phyloP scores from a whole-genome alignment of 345 rosid genomes.

The Draba incana region DNA sequence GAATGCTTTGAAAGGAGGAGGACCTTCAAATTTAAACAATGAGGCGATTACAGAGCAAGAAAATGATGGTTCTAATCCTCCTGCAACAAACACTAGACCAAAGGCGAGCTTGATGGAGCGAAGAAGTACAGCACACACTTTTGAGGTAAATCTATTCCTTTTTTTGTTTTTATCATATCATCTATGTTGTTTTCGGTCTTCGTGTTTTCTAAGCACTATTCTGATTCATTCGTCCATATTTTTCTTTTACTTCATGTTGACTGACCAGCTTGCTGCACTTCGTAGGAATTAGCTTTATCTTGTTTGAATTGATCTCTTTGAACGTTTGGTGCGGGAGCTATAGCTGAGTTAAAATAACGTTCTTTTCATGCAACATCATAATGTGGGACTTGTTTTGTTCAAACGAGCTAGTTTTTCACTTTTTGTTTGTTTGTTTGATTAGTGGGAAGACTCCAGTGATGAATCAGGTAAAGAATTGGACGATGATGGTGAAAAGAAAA shows the following conservation, averaged over 20 bases:
- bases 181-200: conserved; percentile 1
- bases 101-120: conserved; percentile 39
- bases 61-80: conserved; percentile 19
- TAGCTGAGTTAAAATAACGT: conserved; percentile 3
- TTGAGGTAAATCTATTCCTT: conserved; percentile 22
- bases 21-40: conserved; percentile 18
- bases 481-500: conserved; percentile 12
- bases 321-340: neutral
- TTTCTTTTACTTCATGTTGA: no score
- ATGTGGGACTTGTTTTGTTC: conserved; percentile 18
- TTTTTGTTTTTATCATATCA: neutral
- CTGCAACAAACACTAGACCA: neutral
- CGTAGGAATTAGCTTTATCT: no score
- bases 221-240: no score
- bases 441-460: conserved; percentile 50
- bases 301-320: conserved; percentile 4
- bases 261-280: no score
- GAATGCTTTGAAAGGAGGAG: conserved; percentile 34
- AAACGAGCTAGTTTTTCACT: conserved; percentile 6
- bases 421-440: conserved; percentile 32
- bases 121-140: conserved; percentile 34
- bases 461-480: conserved; percentile 31
- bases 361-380: neutral
- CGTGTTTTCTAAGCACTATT: no score
- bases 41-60: conserved; percentile 17